Conservation (phyloP, 2,329 filamentous ascomycete genomes). For the Lasiodiplodia sp. region DNA sequence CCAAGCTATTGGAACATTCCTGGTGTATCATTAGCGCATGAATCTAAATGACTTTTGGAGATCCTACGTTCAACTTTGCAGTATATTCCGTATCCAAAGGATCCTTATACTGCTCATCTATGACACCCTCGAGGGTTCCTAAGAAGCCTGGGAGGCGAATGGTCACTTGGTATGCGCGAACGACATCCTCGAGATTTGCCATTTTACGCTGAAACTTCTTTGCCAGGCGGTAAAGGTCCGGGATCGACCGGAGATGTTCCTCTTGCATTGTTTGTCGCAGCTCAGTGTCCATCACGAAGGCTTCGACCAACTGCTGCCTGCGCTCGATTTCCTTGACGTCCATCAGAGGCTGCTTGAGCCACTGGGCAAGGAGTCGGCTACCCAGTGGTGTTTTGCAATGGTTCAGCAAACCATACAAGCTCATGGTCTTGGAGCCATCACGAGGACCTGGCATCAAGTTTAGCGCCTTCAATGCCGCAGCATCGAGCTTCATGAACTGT, state of each 20-base stretch:
- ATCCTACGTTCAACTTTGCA: constrained; percentile 65
- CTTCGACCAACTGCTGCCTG: constrained; percentile 92
- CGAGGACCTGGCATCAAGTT: constrained; percentile 96
- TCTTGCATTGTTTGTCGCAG: constrained; percentile 96
- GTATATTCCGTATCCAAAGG: constrained; percentile 89
- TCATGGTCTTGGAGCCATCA: constrained; percentile 98
- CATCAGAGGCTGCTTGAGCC: constrained; percentile 98
- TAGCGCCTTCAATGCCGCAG: constrained; percentile 88
- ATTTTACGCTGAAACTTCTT: constrained; percentile 94
- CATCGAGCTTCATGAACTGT: constrained; percentile 98
- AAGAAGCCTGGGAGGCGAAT: constrained; percentile 92
- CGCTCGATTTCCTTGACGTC: constrained; percentile 85
- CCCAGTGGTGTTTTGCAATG: constrained; percentile 97
- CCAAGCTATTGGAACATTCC: constrained; percentile 77
- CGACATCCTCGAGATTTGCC: constrained; percentile 93
- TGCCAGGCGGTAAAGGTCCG: constrained; percentile 89
- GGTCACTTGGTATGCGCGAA: constrained; percentile 91
- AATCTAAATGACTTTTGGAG: constrained; percentile 43
- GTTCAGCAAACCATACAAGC: constrained; percentile 89
- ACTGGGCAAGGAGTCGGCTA: constrained; percentile 88
- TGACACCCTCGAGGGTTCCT: constrained; percentile 86
- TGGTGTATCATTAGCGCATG: neutral
- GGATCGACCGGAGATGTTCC: constrained; percentile 89
- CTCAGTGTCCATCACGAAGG: constrained; percentile 91
- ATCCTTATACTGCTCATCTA: constrained; percentile 92